phyloP scores from a whole-genome alignment of 78 protist genomes.

The Polysphondylium violaceum region DNA sequence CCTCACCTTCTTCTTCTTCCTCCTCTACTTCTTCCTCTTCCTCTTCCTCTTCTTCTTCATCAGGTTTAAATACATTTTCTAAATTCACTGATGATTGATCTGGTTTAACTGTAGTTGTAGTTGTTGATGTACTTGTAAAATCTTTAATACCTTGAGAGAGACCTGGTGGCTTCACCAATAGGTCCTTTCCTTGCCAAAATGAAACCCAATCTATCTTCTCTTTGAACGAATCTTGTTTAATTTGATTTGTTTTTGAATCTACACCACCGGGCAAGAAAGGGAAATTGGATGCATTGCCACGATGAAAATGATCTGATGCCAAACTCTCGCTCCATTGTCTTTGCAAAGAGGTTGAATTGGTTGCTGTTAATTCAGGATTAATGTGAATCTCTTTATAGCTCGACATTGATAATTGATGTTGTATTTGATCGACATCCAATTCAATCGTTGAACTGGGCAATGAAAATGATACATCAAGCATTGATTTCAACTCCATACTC shows the following conservation, averaged over 20 bases:
- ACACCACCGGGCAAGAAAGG: slow-evolving; percentile 81
- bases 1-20: slow-evolving; percentile 42
- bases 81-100: not conserved
- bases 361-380: slow-evolving; percentile 2
- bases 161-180: slow-evolving; percentile 52
- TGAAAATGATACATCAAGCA: slow-evolving; percentile 7
- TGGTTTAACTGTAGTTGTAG: not conserved
- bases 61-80: slow-evolving; percentile 9
- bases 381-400: slow-evolving; percentile 19
- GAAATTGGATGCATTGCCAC: slow-evolving; percentile 73
- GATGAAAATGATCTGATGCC: slow-evolving; percentile 50
- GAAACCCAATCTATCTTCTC: slow-evolving; percentile 58
- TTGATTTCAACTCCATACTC: not conserved
- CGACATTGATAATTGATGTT: slow-evolving; percentile 56
- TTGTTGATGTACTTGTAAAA: not conserved
- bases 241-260: not conserved
- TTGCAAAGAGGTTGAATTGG: slow-evolving; percentile 58
- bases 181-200: slow-evolving; percentile 45
- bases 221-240: not conserved
- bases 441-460: slow-evolving; percentile 37
- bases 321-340: slow-evolving; percentile 35
- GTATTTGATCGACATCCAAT: slow-evolving; percentile 45
- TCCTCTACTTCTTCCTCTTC: slow-evolving; percentile 44
- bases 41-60: slow-evolving; percentile 7
- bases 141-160: slow-evolving; percentile 16